Evolutionary conservation across 768 basidiomycete genomes (phyloP).

Genomic region (Phanerochaete carnosa): DNA sequence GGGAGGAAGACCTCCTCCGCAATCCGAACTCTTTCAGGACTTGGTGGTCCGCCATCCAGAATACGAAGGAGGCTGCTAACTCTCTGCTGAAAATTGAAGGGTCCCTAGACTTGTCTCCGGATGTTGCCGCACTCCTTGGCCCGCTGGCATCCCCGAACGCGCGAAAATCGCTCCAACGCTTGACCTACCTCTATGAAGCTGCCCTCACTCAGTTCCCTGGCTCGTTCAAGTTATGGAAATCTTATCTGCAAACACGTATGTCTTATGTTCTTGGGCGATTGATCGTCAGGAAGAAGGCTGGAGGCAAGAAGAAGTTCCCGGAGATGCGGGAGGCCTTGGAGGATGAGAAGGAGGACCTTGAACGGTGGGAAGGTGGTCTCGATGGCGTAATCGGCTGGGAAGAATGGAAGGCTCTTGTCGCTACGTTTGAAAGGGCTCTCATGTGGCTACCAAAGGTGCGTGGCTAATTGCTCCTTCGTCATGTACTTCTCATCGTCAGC

Average conservation of each 20-base stretch:
- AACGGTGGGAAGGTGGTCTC: slow-evolving; percentile 83
- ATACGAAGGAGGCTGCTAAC: slow-evolving; percentile 63
- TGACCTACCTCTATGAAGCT: slow-evolving; percentile 92
- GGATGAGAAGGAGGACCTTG: slow-evolving; percentile 74
- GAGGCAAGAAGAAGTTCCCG: slow-evolving; percentile 88
- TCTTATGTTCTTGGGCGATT: slow-evolving; percentile 81
- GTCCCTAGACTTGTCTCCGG: slow-evolving; percentile 42
- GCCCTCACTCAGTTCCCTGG: slow-evolving; percentile 84
- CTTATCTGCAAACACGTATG: slow-evolving; percentile 82
- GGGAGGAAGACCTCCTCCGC: slow-evolving; percentile 91
- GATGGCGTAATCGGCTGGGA: slow-evolving; percentile 92
- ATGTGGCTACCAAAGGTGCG: slow-evolving; percentile 92
- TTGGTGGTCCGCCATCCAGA: slow-evolving; percentile 88
- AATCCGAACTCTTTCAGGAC: slow-evolving; percentile 89
- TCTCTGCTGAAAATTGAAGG: slow-evolving; percentile 57
- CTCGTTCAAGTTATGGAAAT: slow-evolving; percentile 95
- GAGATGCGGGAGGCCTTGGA: slow-evolving; percentile 89
- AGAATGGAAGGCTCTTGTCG: slow-evolving; percentile 90
- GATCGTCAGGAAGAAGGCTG: slow-evolving; percentile 68
- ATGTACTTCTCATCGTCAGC: background rate
- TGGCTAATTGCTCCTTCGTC: slow-evolving; percentile 2
- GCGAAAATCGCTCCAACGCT: slow-evolving; percentile 73
- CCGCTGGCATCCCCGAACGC: slow-evolving; percentile 72
- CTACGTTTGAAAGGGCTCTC: slow-evolving; percentile 87
- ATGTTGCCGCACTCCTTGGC: slow-evolving; percentile 63